Base-by-base conservation (phyloP, 1,284 basidiomycete species). In the Thelephora terrestris region DNA sequence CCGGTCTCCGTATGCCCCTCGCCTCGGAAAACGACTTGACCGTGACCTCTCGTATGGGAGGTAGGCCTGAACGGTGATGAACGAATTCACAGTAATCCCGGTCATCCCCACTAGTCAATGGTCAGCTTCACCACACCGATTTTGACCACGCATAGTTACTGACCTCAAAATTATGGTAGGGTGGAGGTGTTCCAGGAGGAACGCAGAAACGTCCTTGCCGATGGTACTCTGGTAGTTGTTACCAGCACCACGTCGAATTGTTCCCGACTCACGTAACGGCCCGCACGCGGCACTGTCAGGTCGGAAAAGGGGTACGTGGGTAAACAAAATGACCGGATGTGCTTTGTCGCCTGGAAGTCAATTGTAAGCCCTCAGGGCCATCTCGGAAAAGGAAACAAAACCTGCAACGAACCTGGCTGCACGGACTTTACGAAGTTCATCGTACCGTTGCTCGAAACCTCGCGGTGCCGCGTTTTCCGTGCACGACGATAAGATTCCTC, bases 81-180 rank as follows among this genome's bases (percentile, higher is more conserved):
- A 61, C 90, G 85, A 50, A 66, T 68, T 90, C 85, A 63, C 91
- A 94, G 54, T 90, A 90, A 60, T 94, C 91, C 54, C 88, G 86
- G 64, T 94, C 87, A 61, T 94, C 90, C 9, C 85, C 91, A 55
- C 88, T 91, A 58, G 25, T 16, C 14, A 7, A 23, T 17, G 24
- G 49, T 17, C 47, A 43, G 39, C 20, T 6, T 42, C 21, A 21
- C n/a, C 14, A 42, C 10, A 1, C 10, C 5, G 35, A 12, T 42
- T 21, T 12, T 42, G 21, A 21, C 5, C 10, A 42, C 39, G 23
- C 9, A 16, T 18, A 16, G 18, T 14, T 12, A 53, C 75, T 53
- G 54, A 86, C 85, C 82, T 89, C 62, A 87, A 86, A 4, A 93
- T 71, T 1, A 82, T 58, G 12, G 68, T 63, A 12, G 91, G 91